Base-by-base conservation (phyloP, 176 grass and related monocot genomes). In the Metroxylon sagu region DNA sequence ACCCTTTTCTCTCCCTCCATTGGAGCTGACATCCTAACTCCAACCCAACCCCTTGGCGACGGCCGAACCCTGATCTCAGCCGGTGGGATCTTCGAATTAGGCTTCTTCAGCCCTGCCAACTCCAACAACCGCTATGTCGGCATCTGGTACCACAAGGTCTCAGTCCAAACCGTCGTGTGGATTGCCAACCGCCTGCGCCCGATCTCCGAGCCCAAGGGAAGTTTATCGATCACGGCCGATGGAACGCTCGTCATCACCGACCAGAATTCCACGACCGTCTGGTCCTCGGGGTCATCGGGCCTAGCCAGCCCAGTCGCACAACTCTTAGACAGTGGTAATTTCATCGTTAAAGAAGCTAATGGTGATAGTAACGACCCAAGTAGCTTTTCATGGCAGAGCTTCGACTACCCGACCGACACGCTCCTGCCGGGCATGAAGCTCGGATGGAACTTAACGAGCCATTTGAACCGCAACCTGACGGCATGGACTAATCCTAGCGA, bases 331-430 rank as follows among this genome's bases (percentile, higher is more conserved):
- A 74, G 48, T 60, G 74, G 70, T 49, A 86, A 86, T 26, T 71
- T 78, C 15, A 78, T 86, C 60, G 43, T 86, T 0, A 26, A 31
- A 60, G 58, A 60, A 31, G 26, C 58, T 0, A 16, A 16, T 14
- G 65, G 48, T 18, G 70, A 12, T 2, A 55, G 18, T 31, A 43
- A 43, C 14, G 35, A 10, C 14, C 35, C 35, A 12, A 64, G 60
- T 52, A 39, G 1, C 5, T 59, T 82, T 69, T 69, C 65, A 39
- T 90, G 82, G 79, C 60, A 90, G 60, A 79, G 75, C 59, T 90
- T 90, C 82, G 79, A 90, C 68, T 78, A 82, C 69, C 87, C 79
- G 60, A 73, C 67, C 52, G 79, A 85, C 71, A 90, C 87, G 64
- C 60, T 90, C 54, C 82, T 90, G 16, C 79, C 82, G 21, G 87